A percentile compares a stretch with the other conserved stretches of the same genome.
Evolutionary conservation across 148 eudicot species (phyloP).

Genomic region (Arbutus unedo): DNA sequence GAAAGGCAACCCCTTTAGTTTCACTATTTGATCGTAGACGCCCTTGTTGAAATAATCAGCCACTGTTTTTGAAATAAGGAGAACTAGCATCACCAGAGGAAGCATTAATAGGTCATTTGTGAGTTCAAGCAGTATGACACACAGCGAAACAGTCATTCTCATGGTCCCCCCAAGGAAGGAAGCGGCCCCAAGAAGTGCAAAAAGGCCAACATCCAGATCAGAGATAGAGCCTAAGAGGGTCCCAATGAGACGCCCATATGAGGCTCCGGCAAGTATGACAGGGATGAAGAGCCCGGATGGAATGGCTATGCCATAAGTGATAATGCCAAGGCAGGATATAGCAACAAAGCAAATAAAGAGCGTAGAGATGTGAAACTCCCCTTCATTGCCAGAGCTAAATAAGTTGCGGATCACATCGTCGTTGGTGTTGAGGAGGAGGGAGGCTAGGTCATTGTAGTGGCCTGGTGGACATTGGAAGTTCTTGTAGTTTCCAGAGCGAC

Average conservation of each 20-base stretch:
- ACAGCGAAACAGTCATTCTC: conserved; percentile 87
- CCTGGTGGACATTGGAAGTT: conserved; percentile 63
- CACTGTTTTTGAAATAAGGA: conserved; percentile 73
- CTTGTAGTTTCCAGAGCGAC: conserved; percentile 65
- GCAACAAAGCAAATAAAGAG: conserved; percentile 46
- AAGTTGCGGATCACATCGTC: conserved; percentile 80
- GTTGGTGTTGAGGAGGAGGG: conserved; percentile 68
- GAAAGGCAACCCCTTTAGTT: conserved; percentile 70
- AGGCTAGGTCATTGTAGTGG: conserved; percentile 73
- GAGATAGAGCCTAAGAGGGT: conserved; percentile 39
- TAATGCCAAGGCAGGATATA: conserved; percentile 48
- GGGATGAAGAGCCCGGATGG: conserved; percentile 87
- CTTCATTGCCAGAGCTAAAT: conserved; percentile 35
- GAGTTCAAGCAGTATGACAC: conserved; percentile 75
- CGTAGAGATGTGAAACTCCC: conserved; percentile 50
- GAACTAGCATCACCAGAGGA: conserved; percentile 69
- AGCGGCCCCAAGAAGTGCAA: conserved; percentile 74
- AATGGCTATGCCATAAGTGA: conserved; percentile 79
- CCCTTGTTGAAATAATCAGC: conserved; percentile 75
- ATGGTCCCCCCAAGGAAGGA: conserved; percentile 85
- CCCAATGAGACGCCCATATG: conserved; percentile 73
- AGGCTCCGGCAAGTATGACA: conserved; percentile 79
- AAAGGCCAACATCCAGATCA: conserved; percentile 52
- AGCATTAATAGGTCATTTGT: conserved; percentile 72
- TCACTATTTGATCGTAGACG: conserved; percentile 76